Conservation (phyloP, 495 filamentous ascomycete genomes). For the Penicillium angulare region DNA sequence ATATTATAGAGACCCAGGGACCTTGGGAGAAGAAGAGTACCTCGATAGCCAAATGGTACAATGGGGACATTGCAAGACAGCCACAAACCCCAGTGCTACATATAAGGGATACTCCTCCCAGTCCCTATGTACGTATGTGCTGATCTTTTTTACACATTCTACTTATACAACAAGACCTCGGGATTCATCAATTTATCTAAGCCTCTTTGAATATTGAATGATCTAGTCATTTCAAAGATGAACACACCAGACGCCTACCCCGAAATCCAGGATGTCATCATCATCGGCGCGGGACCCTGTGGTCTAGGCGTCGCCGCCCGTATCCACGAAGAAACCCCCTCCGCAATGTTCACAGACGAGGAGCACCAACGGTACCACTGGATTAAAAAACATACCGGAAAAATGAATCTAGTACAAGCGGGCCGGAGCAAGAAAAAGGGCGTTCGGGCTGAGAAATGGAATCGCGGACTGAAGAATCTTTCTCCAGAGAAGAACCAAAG, state of each 20-base stretch:
- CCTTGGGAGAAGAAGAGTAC: conserved; percentile 39
- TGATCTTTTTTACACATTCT: not conserved
- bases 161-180: not conserved
- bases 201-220: no score
- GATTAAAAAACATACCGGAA: conserved; percentile 54
- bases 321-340: conserved; percentile 58
- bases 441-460: conserved; percentile 32
- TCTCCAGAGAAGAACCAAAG: conserved; percentile 19
- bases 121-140: no score
- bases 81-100: not conserved
- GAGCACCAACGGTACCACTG: conserved; percentile 65
- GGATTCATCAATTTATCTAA: no score
- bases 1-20: conserved; percentile 26
- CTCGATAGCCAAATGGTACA: conserved; percentile 21
- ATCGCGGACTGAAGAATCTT: conserved; percentile 13
- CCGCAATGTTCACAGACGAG: conserved; percentile 63
- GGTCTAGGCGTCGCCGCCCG: conserved; percentile 60
- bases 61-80: conserved; percentile 23
- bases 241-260: not conserved
- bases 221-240: conserved; percentile 4
- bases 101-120: conserved; percentile 4
- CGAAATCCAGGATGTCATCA: conserved; percentile 55
- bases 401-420: conserved; percentile 43
- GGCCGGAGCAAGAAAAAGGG: conserved; percentile 27
- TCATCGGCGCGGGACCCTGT: conserved; percentile 63